phyloP scores from a whole-genome alignment of 192 early-diverging fungal genomes.

The Backusella circina region DNA sequence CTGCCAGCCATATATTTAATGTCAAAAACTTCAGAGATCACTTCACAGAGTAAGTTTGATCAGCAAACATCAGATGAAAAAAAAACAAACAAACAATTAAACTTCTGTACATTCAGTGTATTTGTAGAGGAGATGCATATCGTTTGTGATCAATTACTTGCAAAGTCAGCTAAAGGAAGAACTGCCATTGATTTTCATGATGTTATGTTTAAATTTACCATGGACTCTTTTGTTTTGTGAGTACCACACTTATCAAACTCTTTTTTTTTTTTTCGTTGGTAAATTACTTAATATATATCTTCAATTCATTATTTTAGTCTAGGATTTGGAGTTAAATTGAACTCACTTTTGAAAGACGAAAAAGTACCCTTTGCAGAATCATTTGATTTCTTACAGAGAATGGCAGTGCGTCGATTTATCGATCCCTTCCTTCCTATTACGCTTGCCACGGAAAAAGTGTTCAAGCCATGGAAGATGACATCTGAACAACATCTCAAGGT shows the following conservation, averaged over 20 bases:
- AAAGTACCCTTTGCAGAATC: constrained; percentile 43
- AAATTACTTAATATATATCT: background rate
- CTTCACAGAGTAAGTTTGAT: constrained; percentile 28
- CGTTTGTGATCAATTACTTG: constrained; percentile 12
- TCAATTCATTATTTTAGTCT: constrained; percentile 12
- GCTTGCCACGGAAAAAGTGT: background rate
- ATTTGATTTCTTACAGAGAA: constrained; percentile 47
- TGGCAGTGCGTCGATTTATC: constrained; percentile 29
- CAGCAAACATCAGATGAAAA: background rate
- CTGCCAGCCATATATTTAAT: constrained; percentile 32
- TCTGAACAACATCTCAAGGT: constrained; percentile 23
- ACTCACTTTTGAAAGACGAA: constrained; percentile 33
- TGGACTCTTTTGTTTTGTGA: constrained; percentile 46
- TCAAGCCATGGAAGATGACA: constrained; percentile 5
- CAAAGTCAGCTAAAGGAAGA: constrained; percentile 26
- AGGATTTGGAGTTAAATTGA: constrained; percentile 45
- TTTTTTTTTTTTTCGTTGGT: background rate
- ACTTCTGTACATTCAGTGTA: constrained; percentile 15
- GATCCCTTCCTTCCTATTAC: constrained; percentile 12
- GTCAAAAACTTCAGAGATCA: constrained; percentile 37
- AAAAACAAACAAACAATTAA: too few species aligned
- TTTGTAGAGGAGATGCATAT: constrained; percentile 27
- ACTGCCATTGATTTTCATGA: constrained; percentile 36
- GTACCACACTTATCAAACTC: background rate
- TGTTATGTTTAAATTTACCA: constrained; percentile 43